Conservation (phyloP, 2,329 filamentous ascomycete species). For the Fusarium humuli region DNA sequence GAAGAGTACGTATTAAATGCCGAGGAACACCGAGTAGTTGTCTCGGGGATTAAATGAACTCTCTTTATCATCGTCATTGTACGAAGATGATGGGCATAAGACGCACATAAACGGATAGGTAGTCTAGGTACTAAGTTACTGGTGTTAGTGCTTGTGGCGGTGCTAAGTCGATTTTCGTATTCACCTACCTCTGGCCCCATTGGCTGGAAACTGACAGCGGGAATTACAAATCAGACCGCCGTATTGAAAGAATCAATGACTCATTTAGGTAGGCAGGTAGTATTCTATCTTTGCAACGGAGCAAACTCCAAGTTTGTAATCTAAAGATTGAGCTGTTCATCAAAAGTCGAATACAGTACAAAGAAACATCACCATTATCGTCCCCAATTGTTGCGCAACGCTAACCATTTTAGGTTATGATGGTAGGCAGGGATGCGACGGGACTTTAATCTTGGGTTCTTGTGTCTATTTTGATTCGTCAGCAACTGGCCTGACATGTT, state of each 20-base stretch:
- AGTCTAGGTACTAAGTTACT: not conserved
- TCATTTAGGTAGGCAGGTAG: not conserved
- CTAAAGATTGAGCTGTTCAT: not conserved
- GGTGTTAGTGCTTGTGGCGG: not conserved
- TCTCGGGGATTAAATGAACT: not conserved
- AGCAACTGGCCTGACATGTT: not conserved
- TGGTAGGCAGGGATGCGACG: not conserved
- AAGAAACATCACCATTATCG: not conserved
- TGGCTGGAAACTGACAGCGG: not conserved
- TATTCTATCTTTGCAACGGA: not conserved
- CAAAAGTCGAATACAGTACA: not conserved
- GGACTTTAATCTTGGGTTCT: not conserved
- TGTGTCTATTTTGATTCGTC: not conserved
- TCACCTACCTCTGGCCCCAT: not conserved
- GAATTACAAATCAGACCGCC: conserved; percentile 46
- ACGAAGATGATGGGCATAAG: not conserved
- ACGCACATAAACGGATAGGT: not conserved
- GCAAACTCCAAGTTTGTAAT: not conserved
- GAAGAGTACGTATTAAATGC: not conserved
- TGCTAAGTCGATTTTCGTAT: not conserved
- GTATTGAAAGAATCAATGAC: not conserved
- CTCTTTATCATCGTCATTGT: not conserved
- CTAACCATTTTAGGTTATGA: not conserved
- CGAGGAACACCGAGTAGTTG: not conserved
- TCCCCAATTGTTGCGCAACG: conserved; percentile 3